Percentiles rank a stretch among this genome's conserved stretches.
Evolutionary conservation across 2,329 filamentous ascomycete genomes (phyloP).

Genomic region (Metarhizium sp.): DNA sequence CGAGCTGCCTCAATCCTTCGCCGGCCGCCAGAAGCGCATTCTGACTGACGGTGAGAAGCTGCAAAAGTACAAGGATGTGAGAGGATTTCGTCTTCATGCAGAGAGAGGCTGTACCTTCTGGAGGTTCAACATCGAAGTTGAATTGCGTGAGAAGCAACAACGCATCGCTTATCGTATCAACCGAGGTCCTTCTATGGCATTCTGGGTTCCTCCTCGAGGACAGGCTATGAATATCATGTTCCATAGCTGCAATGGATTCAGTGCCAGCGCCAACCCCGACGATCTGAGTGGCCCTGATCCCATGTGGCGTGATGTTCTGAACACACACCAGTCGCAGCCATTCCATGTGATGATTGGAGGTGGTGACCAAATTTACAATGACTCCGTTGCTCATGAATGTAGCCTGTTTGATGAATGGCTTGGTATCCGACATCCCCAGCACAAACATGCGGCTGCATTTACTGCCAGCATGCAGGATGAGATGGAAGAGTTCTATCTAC

Average conservation of each 20-base stretch:
- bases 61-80: slow-evolving; percentile 74
- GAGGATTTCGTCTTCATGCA: slow-evolving; percentile 70
- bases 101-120: slow-evolving; percentile 91
- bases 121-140: slow-evolving; percentile 92
- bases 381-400: slow-evolving; percentile 68
- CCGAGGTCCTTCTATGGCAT: slow-evolving; percentile 74
- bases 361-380: slow-evolving; percentile 95
- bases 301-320: slow-evolving; percentile 92
- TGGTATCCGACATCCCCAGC: slow-evolving; percentile 64
- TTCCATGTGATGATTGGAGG: slow-evolving; percentile 99
- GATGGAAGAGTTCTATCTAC: slow-evolving; percentile 78
- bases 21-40: slow-evolving; percentile 41
- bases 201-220: slow-evolving; percentile 83
- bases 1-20: slow-evolving; percentile 44
- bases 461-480: slow-evolving; percentile 77
- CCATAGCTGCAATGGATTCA: slow-evolving; percentile 95
- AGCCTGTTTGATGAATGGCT: slow-evolving; percentile 77
- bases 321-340: slow-evolving; percentile 79
- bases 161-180: slow-evolving; percentile 96
- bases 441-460: slow-evolving; percentile 74
- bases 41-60: slow-evolving; percentile 68
- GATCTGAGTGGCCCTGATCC: slow-evolving; percentile 87
- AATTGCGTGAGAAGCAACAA: slow-evolving; percentile 67
- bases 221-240: slow-evolving; percentile 99
- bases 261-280: slow-evolving; percentile 65